phyloP scores from a whole-genome alignment of 192 early-diverging fungal genomes.

The Helicostylum pulchrum region DNA sequence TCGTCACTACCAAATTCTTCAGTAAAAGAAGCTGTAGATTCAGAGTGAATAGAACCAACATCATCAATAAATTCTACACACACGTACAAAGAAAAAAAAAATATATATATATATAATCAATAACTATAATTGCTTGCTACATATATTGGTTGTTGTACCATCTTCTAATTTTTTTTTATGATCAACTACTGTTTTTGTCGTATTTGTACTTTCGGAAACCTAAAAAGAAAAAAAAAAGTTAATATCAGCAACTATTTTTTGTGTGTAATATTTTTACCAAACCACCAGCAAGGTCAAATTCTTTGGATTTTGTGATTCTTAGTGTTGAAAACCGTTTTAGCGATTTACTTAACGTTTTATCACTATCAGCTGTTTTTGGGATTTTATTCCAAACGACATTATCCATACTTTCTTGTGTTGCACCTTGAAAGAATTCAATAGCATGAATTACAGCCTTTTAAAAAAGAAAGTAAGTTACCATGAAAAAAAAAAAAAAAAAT shows the following conservation, averaged over 20 bases:
- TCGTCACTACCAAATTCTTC: background rate
- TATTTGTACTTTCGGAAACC: background rate
- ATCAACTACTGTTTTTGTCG: background rate
- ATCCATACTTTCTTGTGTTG: constrained; percentile 7
- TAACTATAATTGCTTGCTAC: background rate
- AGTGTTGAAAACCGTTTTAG: constrained; percentile 7
- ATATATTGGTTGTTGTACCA: background rate
- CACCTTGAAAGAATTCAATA: constrained; percentile 78
- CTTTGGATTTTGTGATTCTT: constrained; percentile 8
- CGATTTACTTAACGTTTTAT: background rate
- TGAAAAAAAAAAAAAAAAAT: no score
- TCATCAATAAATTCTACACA: constrained; percentile 3
- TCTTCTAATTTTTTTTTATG: background rate
- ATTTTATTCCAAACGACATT: constrained; percentile 33
- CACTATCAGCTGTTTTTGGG: constrained; percentile 14
- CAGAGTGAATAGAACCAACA: constrained; percentile 7
- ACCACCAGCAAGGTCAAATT: background rate
- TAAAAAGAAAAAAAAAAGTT: constrained; percentile 1
- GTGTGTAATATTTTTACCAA: constrained; percentile 1
- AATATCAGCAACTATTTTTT: background rate
- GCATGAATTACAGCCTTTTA: constrained; percentile 70
- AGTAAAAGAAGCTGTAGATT: constrained; percentile 1
- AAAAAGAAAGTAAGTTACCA: constrained; percentile 1
- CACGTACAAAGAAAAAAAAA: background rate
- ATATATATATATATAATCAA: no score